Base-by-base conservation (phyloP, 164 flowering plant genomes). In the Macadamia tetraphylla region DNA sequence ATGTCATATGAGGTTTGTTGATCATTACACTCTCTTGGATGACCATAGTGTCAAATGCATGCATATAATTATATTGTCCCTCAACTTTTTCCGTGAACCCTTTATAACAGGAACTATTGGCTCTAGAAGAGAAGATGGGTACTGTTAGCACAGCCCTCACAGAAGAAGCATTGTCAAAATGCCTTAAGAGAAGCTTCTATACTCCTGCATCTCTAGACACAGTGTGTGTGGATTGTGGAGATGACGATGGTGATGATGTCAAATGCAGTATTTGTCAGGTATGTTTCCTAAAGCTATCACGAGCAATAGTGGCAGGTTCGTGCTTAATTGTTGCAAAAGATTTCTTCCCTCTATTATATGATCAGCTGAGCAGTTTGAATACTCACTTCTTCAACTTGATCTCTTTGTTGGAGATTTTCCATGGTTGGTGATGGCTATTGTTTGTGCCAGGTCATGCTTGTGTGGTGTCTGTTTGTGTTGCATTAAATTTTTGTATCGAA, bases 251-350 rank as follows among this genome's bases (percentile, higher is more conserved):
- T 59, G 88, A 84, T 71, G 96, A 89, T 59, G 75, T 72, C 71
- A 95, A 95, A 80, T 95, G 99, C 88, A 86, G 91, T 75, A 84
- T 95, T 61, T 95, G 99, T 73, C 99, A 95, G 96, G 99, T 95
- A 75, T 14, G n/a, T 46, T 74, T 57, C n/a, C 9, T 43, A 49
- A 23, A 56, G 44, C 18, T 56, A 29, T 1, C 29, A 59, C 29
- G 15, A 10, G 1, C 51, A 46, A 8, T 46, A 8, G 13, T 46
- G 51, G 9, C 13, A 46, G 51, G 13, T 46, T 1, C 3, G 13
- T 46, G 12, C 51, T 46, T 9, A 9, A 8, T 46, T 46, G 13
- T 8, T 46, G 13, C 1, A 8, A 46, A 46, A 46, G 51, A 1
- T 46, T 46, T 3, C 51, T 46, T 3, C 51, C 13, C 51, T 46